Percentiles rank a stretch among this genome's conserved stretches.
phyloP scores from a whole-genome alignment of 768 basidiomycete genomes.

The Boletus tylopilopsis region DNA sequence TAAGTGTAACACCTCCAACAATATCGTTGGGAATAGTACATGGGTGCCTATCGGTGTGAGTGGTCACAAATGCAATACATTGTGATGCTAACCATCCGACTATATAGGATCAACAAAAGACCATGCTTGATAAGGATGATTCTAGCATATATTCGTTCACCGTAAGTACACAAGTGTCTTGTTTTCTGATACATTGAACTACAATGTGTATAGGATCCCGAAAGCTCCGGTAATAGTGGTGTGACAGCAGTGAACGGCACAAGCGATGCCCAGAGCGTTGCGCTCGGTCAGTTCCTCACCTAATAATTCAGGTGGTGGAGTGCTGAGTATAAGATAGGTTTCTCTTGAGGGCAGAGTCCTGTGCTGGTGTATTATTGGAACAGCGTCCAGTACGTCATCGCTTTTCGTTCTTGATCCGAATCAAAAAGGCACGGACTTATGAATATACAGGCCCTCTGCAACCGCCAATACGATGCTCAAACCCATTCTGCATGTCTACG shows the following conservation, averaged over 20 bases:
- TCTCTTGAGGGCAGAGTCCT: background rate
- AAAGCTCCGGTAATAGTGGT: too few relatives aligned
- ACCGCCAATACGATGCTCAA: background rate
- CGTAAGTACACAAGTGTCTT: background rate
- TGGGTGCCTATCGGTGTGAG: background rate
- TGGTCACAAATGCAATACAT: background rate
- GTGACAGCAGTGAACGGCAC: background rate
- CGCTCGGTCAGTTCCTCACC: background rate
- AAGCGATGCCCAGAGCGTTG: background rate
- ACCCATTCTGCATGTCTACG: background rate
- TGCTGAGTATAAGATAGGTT: background rate
- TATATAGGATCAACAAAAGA: background rate
- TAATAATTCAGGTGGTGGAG: background rate
- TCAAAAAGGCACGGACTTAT: background rate
- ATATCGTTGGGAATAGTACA: too few relatives aligned
- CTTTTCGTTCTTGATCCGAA: background rate
- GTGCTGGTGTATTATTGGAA: background rate
- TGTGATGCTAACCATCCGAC: background rate
- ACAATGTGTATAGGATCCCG: background rate
- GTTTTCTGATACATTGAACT: background rate
- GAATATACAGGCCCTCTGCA: background rate
- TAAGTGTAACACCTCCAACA: too few relatives aligned
- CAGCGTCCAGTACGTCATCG: background rate
- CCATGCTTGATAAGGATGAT: background rate
- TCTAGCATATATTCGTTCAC: background rate